Percentiles rank a stretch among this genome's conserved stretches.
These are phyloP conservation scores for Gleditsia sinensis DNA, from an alignment of 306 rosid genomes.

Conservation along the genomic window DNA sequence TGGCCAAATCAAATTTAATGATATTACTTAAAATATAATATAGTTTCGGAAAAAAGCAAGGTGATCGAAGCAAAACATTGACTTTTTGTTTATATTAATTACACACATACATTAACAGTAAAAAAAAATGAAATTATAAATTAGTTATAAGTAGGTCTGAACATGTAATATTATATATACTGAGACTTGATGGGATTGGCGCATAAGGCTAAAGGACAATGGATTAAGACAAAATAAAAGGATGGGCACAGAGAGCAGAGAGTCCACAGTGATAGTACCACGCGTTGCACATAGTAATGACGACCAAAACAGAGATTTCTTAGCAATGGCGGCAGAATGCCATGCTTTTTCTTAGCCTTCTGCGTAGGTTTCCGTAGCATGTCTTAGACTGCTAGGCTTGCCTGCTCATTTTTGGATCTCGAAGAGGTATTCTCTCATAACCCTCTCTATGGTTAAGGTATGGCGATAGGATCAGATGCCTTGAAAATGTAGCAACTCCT, in stretches of 20 bases:
- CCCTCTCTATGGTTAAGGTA: no score
- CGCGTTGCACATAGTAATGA: slow-evolving; percentile 48
- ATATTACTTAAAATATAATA: no score
- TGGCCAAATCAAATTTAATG: no score
- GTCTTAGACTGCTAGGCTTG: slow-evolving; percentile 38
- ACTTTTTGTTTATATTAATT: not conserved
- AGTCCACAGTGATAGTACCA: slow-evolving; percentile 47
- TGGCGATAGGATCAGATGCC: no score
- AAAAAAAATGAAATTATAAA: no score
- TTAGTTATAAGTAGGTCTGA: no score
- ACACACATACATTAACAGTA: not conserved
- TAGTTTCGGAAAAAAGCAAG: no score
- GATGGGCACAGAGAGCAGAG: slow-evolving; percentile 17
- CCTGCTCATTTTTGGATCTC: slow-evolving; percentile 50
- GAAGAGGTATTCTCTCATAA: slow-evolving; percentile 23
- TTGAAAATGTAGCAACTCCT: no score
- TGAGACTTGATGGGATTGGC: slow-evolving; percentile 4
- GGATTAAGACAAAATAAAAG: slow-evolving; percentile 32
- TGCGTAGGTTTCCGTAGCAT: slow-evolving; percentile 2
- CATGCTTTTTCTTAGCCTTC: slow-evolving; percentile 29
- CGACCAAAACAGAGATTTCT: slow-evolving; percentile 37
- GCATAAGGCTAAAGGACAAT: not conserved
- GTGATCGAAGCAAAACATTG: not conserved
- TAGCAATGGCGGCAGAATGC: slow-evolving; percentile 41
- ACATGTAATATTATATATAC: not conserved